A percentile compares a stretch with the other conserved stretches of the same genome.
Evolutionary conservation across 139 green algal species (phyloP).

Genomic region (Mesotaenium endlicherianum): DNA sequence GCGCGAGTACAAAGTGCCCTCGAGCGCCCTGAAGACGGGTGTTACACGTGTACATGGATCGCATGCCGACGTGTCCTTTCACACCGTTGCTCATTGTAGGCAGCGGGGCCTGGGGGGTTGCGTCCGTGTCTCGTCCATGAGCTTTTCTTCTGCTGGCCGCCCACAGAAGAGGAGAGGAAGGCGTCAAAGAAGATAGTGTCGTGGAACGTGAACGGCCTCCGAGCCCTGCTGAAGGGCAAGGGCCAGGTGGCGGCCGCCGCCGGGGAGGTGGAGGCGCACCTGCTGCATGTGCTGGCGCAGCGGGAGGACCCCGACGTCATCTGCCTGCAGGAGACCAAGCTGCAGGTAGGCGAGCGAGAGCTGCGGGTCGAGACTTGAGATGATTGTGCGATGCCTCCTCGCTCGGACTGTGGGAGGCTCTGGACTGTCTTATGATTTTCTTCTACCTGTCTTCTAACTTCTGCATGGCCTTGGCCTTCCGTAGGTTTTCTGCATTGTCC

Average conservation of each 20-base stretch:
- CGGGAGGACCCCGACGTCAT: slow-evolving; percentile 50
- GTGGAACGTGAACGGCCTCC: slow-evolving; percentile 56
- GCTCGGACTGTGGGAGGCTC: background rate
- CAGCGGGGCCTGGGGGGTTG: no score
- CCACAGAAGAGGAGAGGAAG: slow-evolving; percentile 10
- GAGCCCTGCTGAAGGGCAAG: slow-evolving; percentile 50
- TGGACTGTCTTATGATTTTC: no score
- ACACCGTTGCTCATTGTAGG: no score
- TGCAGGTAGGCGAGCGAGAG: slow-evolving; percentile 23
- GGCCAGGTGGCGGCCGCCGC: background rate
- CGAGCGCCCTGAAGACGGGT: no score
- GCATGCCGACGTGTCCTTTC: no score
- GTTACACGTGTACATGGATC: no score
- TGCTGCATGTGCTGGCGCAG: slow-evolving; percentile 23
- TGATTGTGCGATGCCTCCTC: background rate
- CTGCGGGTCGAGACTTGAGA: background rate
- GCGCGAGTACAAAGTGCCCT: no score
- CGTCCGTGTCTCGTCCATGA: no score
- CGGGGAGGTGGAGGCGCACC: slow-evolving; percentile 1
- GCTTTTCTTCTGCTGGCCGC: background rate
- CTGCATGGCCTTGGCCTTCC: no score
- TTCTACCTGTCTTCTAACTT: no score
- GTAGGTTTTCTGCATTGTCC: no score
- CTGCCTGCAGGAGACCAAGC: slow-evolving; percentile 59
- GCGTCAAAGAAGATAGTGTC: slow-evolving; percentile 35